phyloP scores from a whole-genome alignment of 2,329 filamentous ascomycete species.

The Colletotrichum sp. region DNA sequence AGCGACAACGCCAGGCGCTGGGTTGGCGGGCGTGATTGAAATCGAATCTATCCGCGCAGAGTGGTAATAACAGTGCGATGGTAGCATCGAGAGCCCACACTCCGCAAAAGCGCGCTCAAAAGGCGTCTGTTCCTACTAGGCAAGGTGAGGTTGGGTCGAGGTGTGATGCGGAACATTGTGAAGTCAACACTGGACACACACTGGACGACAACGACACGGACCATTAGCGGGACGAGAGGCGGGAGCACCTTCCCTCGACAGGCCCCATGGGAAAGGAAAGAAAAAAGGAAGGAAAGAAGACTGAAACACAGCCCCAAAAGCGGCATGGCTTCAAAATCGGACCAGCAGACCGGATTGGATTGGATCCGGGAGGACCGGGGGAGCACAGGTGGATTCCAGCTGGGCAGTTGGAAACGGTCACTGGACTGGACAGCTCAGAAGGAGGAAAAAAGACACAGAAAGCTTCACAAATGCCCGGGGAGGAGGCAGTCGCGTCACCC shows the following conservation, averaged over 20 bases:
- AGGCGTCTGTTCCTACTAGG: not conserved
- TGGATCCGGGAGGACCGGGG: slow-evolving; percentile 1
- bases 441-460: not conserved
- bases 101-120: not conserved
- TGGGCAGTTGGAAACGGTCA: not conserved
- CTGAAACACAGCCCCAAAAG: slow-evolving; percentile 10
- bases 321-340: not conserved
- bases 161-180: not conserved
- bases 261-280: not conserved
- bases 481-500: not conserved
- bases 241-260: not conserved
- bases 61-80: not conserved
- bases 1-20: not conserved
- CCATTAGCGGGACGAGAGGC: not conserved
- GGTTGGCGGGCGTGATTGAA: not conserved
- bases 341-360: slow-evolving; percentile 6
- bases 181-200: not conserved
- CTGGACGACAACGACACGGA: not conserved
- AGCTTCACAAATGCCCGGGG: not conserved
- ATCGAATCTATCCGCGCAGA: not conserved
- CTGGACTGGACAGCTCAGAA: not conserved
- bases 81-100: not conserved
- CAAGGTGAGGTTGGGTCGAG: not conserved
- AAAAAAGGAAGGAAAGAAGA: not conserved
- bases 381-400: not conserved